Conservation (phyloP, 1,284 basidiomycete genomes). For the Malassezia nana region DNA sequence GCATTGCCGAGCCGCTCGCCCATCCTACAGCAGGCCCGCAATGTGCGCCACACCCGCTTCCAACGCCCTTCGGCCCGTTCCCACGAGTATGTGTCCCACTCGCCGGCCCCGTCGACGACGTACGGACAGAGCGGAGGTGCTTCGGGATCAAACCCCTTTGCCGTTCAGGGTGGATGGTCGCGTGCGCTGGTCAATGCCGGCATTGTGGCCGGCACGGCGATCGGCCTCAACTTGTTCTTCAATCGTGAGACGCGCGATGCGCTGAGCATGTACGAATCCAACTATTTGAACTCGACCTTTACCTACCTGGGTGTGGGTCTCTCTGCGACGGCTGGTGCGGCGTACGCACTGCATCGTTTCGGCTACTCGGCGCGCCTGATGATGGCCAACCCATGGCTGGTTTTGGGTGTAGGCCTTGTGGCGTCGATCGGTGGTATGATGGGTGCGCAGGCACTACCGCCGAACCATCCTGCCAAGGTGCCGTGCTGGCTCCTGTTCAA, state of each 20-base stretch:
- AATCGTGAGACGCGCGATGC: conserved; percentile 39
- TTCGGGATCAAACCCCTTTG: background rate
- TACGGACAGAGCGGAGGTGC: background rate
- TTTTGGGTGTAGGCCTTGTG: conserved; percentile 67
- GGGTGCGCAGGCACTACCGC: conserved; percentile 41
- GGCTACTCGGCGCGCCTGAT: conserved; percentile 69
- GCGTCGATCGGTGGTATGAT: conserved; percentile 50
- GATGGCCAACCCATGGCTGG: conserved; percentile 73
- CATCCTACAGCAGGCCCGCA: conserved; percentile 12
- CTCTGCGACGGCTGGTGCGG: conserved; percentile 64
- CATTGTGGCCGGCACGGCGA: conserved; percentile 40
- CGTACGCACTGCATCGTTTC: conserved; percentile 64
- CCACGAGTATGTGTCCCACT: background rate
- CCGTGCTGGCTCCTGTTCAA: conserved; percentile 59
- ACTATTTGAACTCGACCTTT: conserved; percentile 70
- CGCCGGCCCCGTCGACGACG: background rate
- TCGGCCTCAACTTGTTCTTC: conserved; percentile 43
- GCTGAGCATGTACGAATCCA: conserved; percentile 25
- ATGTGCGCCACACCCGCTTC: conserved; percentile 15
- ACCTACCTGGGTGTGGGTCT: conserved; percentile 75
- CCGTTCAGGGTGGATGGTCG: conserved; percentile 31
- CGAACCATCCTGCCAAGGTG: conserved; percentile 47
- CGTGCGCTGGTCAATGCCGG: conserved; percentile 35
- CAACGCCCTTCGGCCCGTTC: conserved; percentile 1
- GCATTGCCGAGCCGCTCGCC: background rate